Evolutionary conservation across 441 rosid genomes (phyloP).

Genomic region (Adansonia rubrostipa): DNA sequence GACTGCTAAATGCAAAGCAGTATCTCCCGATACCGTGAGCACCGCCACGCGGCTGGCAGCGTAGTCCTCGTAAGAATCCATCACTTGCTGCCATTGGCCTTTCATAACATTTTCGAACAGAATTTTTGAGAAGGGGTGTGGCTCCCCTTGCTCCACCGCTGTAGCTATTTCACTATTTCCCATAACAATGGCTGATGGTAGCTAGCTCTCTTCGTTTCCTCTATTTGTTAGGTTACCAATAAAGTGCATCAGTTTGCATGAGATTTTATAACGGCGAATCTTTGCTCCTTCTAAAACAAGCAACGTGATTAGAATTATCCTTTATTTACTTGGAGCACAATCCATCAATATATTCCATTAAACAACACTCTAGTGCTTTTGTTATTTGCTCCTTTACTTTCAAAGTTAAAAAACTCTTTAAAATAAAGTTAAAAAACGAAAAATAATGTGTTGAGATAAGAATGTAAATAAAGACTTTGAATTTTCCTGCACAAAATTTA

Average conservation of each 20-base stretch:
- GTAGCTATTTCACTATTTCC: not conserved
- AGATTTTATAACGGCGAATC: not conserved
- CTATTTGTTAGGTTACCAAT: no score
- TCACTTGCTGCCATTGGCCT: not conserved
- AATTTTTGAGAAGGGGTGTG: not conserved
- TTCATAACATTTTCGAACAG: not conserved
- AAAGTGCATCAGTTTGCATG: no score
- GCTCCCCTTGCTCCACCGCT: not conserved
- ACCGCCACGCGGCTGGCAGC: not conserved
- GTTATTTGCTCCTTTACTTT: no score
- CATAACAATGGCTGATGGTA: not conserved
- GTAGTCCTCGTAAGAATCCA: not conserved
- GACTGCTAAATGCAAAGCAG: conserved; percentile 42
- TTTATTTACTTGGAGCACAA: no score
- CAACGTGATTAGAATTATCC: not conserved
- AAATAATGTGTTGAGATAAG: no score
- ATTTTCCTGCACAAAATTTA: no score
- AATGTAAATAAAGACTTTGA: no score
- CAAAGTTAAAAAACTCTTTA: no score
- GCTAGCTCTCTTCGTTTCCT: not conserved
- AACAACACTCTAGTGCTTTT: no score
- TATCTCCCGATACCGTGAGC: conserved; percentile 35
- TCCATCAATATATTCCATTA: no score
- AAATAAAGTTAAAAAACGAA: no score
- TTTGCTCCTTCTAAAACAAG: no score